Conservation (phyloP, 176 grass and related monocot genomes). For the Ensete glaucum region DNA sequence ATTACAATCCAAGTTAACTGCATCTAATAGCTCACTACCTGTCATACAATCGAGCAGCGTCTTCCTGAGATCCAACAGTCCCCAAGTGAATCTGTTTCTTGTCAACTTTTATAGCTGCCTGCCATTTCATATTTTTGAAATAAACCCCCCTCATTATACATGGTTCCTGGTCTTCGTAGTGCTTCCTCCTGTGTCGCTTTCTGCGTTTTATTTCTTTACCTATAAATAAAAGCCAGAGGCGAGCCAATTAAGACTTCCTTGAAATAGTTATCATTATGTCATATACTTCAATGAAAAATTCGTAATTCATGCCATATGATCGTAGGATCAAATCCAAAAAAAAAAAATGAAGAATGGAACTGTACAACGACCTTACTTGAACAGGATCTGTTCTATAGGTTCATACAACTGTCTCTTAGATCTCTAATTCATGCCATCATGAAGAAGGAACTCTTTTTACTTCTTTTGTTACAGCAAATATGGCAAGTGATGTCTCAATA, state of each 20-base stretch:
- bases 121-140: constrained; percentile 99
- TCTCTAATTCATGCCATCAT: no score
- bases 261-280: not conserved
- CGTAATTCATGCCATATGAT: no score
- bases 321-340: no score
- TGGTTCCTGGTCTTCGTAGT: constrained; percentile 83
- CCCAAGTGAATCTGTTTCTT: constrained; percentile 99
- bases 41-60: constrained; percentile 90
- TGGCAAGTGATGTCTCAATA: no score
- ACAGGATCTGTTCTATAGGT: no score
- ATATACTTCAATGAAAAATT: no score
- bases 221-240: not conserved
- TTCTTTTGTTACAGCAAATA: no score
- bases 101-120: constrained; percentile 98
- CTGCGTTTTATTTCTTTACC: constrained; percentile 89
- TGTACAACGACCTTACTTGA: no score
- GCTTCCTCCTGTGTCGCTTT: constrained; percentile 94
- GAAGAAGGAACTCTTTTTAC: no score
- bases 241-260: not conserved
- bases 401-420: no score
- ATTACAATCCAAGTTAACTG: not conserved
- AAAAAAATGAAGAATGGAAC: no score
- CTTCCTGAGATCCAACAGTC: constrained; percentile 82
- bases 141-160: constrained; percentile 95
- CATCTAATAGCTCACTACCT: constrained; percentile 43